These are phyloP conservation scores for Pythium aquatile DNA, from an alignment of 352 stramenopile species.

Conservation along the genomic window DNA sequence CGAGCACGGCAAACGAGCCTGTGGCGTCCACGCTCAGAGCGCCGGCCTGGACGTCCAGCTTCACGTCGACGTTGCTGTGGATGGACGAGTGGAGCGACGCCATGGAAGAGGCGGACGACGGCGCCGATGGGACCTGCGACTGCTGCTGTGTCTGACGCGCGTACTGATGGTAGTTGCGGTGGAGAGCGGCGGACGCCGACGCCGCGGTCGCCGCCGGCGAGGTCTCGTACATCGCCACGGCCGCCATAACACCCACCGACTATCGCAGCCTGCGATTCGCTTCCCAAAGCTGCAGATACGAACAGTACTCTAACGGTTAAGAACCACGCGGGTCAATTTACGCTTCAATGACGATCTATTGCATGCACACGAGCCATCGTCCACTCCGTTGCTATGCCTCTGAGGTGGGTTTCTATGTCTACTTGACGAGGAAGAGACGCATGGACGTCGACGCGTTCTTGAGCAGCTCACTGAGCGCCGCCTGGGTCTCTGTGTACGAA, in stretches of 20 bases:
- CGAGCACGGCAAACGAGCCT: constrained; percentile 61
- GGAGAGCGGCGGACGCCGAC: background rate
- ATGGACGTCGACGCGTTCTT: constrained; percentile 27
- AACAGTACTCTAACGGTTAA: background rate
- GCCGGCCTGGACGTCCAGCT: constrained; percentile 62
- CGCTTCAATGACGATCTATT: no score
- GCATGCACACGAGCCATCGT: no score
- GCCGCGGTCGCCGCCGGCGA: constrained; percentile 7
- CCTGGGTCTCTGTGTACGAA: constrained; percentile 13
- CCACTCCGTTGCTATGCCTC: no score
- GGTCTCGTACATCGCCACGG: constrained; percentile 8
- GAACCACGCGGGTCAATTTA: background rate
- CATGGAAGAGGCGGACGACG: background rate
- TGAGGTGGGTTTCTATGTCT: constrained; percentile 17
- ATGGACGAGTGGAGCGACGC: constrained; percentile 29
- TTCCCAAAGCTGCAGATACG: background rate
- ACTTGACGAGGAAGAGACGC: constrained; percentile 17
- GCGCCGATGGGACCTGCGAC: background rate
- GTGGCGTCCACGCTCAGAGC: constrained; percentile 76
- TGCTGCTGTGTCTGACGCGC: background rate
- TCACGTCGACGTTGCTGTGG: constrained; percentile 55
- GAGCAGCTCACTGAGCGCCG: constrained; percentile 23
- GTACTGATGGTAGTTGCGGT: background rate
- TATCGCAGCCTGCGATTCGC: background rate
- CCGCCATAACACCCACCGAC: background rate